Base-by-base conservation (phyloP, 495 filamentous ascomycete genomes). In the Pyronema omphalodes region DNA sequence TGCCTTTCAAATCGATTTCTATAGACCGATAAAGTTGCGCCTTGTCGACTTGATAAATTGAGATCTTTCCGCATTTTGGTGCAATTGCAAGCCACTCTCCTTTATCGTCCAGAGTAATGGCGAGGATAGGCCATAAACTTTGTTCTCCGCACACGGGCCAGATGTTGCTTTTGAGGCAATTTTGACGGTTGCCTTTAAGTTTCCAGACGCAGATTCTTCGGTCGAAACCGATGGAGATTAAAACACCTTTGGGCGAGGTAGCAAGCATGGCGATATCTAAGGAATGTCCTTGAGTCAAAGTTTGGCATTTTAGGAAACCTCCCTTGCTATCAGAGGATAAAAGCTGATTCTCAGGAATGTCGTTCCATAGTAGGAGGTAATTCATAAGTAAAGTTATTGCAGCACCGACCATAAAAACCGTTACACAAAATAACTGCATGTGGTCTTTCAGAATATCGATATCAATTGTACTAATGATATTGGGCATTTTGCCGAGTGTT, bases 171-270 rank as follows among this genome's bases (percentile, higher is more conserved):
- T 66, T 66, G 33, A 57, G 60, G 37, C 55, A 46, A 36, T 41
- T 44, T 34, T 63, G 61, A 44, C 50, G 43, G 43, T 54, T 63
- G 14, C 55, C 44, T 39, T 71, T 75, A 11, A 79, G 58, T 61
- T 79, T 68, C 74, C 78, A 80, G 0, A 84, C 64, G 33, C 74
- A 71, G 18, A 83, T 75, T 9, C 69, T 65, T 51, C 81, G 69
- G 58, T 86, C 82, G 6, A 84, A 66, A 0, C 77, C 79, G 40
- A 83, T 70, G 5, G 80, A 81, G n/a, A 78, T 76, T 15, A 85
- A 61, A 37, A 78, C 67, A 5, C 81, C 80, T 39, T 71, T 72
- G 3, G 71, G 60, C 17, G 73, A 81, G 8, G 76, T 68, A 6
- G 70, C 63, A 47, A 86, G 67, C 62, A 76, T 72, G 44, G 75